Evolutionary conservation across 176 grass and related monocot species (phyloP).

Genomic region (Aegilops umbellulata): DNA sequence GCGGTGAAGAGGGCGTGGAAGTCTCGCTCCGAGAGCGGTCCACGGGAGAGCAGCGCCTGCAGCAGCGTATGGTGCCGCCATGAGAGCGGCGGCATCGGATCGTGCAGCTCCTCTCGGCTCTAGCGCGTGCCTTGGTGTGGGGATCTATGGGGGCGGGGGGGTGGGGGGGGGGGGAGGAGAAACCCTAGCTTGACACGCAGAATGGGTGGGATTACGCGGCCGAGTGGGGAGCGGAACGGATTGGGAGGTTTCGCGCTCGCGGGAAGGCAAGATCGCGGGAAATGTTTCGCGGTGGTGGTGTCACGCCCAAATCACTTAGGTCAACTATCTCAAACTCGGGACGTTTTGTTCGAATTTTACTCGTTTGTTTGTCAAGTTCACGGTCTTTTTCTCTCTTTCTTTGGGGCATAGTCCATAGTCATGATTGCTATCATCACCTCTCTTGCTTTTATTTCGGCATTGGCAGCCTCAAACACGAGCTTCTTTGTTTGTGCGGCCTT

Average conservation of each 20-base stretch:
- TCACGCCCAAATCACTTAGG: too few species aligned
- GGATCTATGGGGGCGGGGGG: neutral
- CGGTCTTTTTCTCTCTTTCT: too few species aligned
- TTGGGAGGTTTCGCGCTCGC: neutral
- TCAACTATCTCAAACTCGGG: too few species aligned
- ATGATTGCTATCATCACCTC: too few species aligned
- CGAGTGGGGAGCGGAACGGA: neutral
- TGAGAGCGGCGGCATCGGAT: constrained; percentile 42
- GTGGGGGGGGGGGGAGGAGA: neutral
- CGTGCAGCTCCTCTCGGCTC: neutral
- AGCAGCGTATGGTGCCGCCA: constrained; percentile 73
- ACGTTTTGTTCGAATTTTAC: too few species aligned
- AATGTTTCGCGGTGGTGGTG: neutral
- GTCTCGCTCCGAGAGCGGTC: constrained; percentile 50
- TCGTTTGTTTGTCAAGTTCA: too few species aligned
- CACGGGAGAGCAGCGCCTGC: constrained; percentile 66
- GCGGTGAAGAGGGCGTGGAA: constrained; percentile 56
- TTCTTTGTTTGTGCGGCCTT: too few species aligned
- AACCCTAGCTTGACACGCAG: constrained; percentile 2
- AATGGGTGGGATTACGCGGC: neutral
- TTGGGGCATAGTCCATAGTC: too few species aligned
- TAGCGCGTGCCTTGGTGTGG: neutral
- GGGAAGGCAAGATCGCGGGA: constrained; percentile 5
- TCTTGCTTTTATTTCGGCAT: too few species aligned
- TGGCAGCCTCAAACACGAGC: too few species aligned